These are phyloP conservation scores for Suillus lakei DNA, from an alignment of 768 basidiomycete species.

Conservation along the genomic window DNA sequence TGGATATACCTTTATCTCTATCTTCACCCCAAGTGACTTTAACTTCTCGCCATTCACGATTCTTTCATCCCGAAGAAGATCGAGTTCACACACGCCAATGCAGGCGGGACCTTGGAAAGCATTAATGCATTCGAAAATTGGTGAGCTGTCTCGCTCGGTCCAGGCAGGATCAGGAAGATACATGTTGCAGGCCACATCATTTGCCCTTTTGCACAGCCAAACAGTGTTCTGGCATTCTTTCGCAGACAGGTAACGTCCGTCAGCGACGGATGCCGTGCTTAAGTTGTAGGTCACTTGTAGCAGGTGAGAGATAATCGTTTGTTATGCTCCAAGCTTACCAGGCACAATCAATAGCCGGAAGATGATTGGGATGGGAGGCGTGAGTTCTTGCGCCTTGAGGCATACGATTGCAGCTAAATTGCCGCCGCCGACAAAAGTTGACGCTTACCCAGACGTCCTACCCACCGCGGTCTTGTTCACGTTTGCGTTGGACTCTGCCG, in stretches of 20 bases:
- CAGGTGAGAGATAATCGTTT: not conserved
- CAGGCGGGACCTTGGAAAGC: conserved; percentile 53
- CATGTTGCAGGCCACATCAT: conserved; percentile 73
- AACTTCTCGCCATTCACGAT: too few relatives aligned
- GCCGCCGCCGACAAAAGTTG: conserved; percentile 52
- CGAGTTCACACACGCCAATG: too few relatives aligned
- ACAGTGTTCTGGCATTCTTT: conserved; percentile 58
- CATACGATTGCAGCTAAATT: conserved; percentile 70
- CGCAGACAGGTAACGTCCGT: conserved; percentile 52
- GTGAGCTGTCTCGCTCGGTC: conserved; percentile 74
- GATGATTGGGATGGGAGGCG: conserved; percentile 56
- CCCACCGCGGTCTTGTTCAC: conserved; percentile 63
- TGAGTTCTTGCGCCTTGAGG: conserved; percentile 71
- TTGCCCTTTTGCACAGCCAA: conserved; percentile 60
- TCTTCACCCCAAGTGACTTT: too few relatives aligned
- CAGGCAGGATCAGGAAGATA: conserved; percentile 63
- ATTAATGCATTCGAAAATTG: conserved; percentile 61
- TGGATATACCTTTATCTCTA: too few relatives aligned
- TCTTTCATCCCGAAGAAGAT: too few relatives aligned
- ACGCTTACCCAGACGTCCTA: conserved; percentile 64
- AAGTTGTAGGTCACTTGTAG: conserved; percentile 64
- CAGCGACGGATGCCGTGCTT: conserved; percentile 54
- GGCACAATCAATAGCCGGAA: conserved; percentile 77
- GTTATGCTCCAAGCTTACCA: conserved; percentile 16
- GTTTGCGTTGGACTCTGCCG: conserved; percentile 50